Evolutionary conservation across 257 asterid species (phyloP).

Genomic region (Nicotiana undulata): DNA sequence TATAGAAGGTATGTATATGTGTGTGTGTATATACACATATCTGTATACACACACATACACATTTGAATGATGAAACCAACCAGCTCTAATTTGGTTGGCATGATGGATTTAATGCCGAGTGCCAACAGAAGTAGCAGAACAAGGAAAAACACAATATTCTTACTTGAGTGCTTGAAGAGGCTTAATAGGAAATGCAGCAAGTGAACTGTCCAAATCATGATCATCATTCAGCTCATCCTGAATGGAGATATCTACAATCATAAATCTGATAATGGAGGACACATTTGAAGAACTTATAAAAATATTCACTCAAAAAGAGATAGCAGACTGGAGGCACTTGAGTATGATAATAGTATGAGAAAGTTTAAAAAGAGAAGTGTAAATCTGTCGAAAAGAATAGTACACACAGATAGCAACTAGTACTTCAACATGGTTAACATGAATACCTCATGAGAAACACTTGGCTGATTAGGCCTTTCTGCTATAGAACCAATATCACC

Average conservation of each 20-base stretch:
- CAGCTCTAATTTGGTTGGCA: neutral
- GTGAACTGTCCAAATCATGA: slow-evolving; percentile 65
- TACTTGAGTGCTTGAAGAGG: slow-evolving; percentile 97
- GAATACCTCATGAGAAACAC: slow-evolving; percentile 50
- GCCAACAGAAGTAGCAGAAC: slow-evolving; percentile 3
- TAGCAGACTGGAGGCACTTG: neutral
- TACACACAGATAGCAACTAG: neutral
- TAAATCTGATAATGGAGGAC: neutral
- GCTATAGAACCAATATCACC: slow-evolving; percentile 38
- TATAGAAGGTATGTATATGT: too few species aligned
- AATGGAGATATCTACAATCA: slow-evolving; percentile 4
- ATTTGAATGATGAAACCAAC: neutral
- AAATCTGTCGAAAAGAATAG: neutral
- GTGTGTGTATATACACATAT: neutral
- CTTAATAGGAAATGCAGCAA: slow-evolving; percentile 83
- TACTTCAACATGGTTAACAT: neutral
- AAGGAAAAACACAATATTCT: neutral
- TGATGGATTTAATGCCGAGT: neutral
- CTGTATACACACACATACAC: neutral
- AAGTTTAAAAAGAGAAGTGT: neutral
- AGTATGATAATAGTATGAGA: neutral
- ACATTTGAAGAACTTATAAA: neutral
- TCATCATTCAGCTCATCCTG: slow-evolving; percentile 59
- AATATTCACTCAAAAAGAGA: slow-evolving; percentile 9
- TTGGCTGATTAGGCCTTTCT: slow-evolving; percentile 31